phyloP scores from a whole-genome alignment of 192 early-diverging fungal genomes.

The Diversispora eburnea region DNA sequence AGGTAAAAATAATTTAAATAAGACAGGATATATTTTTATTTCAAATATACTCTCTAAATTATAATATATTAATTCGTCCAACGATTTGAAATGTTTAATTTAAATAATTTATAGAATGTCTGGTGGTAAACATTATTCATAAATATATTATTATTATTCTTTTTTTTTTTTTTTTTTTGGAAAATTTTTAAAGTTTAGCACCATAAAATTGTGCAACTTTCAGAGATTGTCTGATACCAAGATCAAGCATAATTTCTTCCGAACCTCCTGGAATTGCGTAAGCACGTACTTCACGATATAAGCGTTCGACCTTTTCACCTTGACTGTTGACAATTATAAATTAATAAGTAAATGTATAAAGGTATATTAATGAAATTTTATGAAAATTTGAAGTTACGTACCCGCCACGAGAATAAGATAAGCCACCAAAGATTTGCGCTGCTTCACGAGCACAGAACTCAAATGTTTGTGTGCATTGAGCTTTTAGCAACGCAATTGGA shows the following conservation, averaged over 20 bases:
- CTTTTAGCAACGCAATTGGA: constrained; percentile 82
- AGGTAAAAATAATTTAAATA: too few species aligned
- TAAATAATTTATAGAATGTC: too few species aligned
- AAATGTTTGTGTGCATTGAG: constrained; percentile 79
- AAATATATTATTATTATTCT: too few species aligned
- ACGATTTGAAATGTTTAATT: too few species aligned
- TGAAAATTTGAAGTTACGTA: constrained; percentile 24
- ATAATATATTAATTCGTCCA: too few species aligned
- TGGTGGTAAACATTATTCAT: too few species aligned
- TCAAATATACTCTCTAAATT: too few species aligned
- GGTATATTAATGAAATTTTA: not conserved
- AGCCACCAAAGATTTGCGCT: constrained; percentile 87
- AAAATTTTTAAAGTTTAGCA: constrained; percentile 44
- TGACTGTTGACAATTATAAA: constrained; percentile 35
- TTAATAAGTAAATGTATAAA: not conserved
- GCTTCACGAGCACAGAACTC: constrained; percentile 88
- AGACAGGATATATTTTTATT: too few species aligned
- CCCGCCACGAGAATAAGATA: constrained; percentile 74
- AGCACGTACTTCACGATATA: constrained; percentile 82
- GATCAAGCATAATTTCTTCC: constrained; percentile 88
- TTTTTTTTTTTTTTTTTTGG: too few species aligned
- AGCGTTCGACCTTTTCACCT: constrained; percentile 73
- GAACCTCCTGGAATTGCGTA: constrained; percentile 84
- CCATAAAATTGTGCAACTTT: constrained; percentile 77
- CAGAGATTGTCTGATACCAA: constrained; percentile 74